phyloP scores from a whole-genome alignment of 2,329 filamentous ascomycete species.

The Drechslerella coelobrocha region DNA sequence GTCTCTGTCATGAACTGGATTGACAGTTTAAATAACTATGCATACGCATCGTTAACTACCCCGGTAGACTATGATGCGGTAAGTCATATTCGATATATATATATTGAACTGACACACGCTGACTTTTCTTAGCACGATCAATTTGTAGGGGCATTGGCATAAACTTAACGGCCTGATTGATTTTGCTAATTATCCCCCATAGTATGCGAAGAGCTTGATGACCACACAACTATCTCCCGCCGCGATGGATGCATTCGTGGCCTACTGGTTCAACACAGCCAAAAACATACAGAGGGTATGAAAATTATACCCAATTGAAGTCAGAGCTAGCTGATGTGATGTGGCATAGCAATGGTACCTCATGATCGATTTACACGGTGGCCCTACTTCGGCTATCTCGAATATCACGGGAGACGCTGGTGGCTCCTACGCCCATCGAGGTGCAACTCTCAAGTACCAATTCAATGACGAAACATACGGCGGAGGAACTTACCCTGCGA shows the following conservation, averaged over 20 bases:
- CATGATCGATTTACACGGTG: constrained; percentile 58
- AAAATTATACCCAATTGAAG: no score
- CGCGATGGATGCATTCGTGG: constrained; percentile 13
- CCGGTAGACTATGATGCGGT: constrained; percentile 16
- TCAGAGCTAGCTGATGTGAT: no score
- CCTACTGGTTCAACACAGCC: constrained; percentile 18
- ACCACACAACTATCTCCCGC: constrained; percentile 24
- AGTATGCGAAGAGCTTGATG: constrained; percentile 12
- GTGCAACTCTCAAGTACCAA: constrained; percentile 57
- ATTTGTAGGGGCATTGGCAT: constrained; percentile 3
- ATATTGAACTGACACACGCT: not conserved
- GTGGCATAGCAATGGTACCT: constrained; percentile 56
- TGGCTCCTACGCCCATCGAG: constrained; percentile 55
- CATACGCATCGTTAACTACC: constrained; percentile 9
- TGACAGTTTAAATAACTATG: constrained; percentile 47
- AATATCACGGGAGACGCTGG: constrained; percentile 49
- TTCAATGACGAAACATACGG: constrained; percentile 52
- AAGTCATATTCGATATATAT: constrained; percentile 2
- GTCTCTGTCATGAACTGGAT: constrained; percentile 50
- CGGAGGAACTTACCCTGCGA: constrained; percentile 44
- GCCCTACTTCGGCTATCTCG: constrained; percentile 56
- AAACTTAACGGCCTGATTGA: not conserved
- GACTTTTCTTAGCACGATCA: constrained; percentile 3
- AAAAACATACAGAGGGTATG: not conserved
- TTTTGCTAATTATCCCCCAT: no score